phyloP scores from a whole-genome alignment of 1,139 yeast species.

The Yamadazyma mexicana region DNA sequence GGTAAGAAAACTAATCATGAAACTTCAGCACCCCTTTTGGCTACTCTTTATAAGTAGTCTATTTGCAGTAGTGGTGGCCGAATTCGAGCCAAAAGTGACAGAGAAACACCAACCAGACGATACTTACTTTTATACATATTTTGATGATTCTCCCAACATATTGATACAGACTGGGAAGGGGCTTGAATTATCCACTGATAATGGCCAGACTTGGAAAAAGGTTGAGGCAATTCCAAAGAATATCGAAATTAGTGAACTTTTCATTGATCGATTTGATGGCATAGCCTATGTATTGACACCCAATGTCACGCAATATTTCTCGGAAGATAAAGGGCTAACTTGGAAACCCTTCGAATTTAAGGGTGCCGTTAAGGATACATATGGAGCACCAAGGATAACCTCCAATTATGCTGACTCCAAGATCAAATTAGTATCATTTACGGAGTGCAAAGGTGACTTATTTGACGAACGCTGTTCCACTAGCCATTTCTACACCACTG shows the following conservation, averaged over 20 bases:
- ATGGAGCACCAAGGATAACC: constrained; percentile 12
- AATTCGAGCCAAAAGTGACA: constrained; percentile 22
- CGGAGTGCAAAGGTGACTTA: constrained; percentile 33
- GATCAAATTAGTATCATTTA: constrained; percentile 37
- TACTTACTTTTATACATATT: constrained; percentile 34
- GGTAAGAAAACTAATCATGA: background rate
- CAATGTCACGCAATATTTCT: constrained; percentile 42
- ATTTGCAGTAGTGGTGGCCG: constrained; percentile 8
- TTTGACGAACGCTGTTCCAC: constrained; percentile 31
- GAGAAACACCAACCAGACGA: constrained; percentile 12
- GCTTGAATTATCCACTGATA: constrained; percentile 51
- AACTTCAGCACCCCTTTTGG: background rate
- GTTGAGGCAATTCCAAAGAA: constrained; percentile 27
- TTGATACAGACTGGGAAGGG: constrained; percentile 10
- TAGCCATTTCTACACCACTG: constrained; percentile 48
- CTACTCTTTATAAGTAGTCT: constrained; percentile 1
- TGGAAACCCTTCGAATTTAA: constrained; percentile 50
- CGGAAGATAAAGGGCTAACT: constrained; percentile 56
- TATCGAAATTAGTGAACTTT: constrained; percentile 26
- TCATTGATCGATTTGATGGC: constrained; percentile 45
- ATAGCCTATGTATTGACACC: constrained; percentile 56
- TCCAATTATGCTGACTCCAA: constrained; percentile 46
- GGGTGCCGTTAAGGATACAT: constrained; percentile 10
- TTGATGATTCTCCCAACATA: constrained; percentile 57
- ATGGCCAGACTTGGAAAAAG: constrained; percentile 66